Percentiles rank a stretch among this genome's conserved stretches.
These are phyloP conservation scores for Pterocarpus santalinus DNA, from an alignment of 306 rosid genomes.

Conservation along the genomic window DNA sequence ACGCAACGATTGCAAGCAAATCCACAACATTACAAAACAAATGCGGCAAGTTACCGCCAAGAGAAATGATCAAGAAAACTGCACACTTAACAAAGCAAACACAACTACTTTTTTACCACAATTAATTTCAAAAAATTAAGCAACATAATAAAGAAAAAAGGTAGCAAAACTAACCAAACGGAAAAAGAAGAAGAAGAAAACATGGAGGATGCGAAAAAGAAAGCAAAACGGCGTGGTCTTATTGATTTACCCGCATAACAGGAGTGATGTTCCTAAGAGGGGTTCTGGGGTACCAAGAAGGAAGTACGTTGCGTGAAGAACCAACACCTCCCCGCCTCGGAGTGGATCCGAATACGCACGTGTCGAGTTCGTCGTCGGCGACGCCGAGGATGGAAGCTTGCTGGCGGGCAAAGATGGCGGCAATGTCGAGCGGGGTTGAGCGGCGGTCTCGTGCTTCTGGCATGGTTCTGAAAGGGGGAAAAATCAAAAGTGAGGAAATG, in stretches of 20 bases:
- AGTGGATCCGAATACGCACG: background rate
- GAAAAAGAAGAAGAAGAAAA: background rate
- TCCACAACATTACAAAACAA: too few species aligned
- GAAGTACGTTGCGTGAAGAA: too few species aligned
- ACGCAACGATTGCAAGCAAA: background rate
- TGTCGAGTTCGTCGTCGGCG: slow-evolving; percentile 34
- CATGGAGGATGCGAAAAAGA: background rate
- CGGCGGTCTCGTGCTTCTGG: slow-evolving; percentile 75
- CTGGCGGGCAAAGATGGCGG: slow-evolving; percentile 47
- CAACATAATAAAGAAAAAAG: background rate
- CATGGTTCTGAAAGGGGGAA: slow-evolving; percentile 42
- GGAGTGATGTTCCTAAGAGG: slow-evolving; percentile 77
- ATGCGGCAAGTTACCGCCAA: too few species aligned
- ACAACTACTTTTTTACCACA: background rate
- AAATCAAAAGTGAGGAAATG: background rate
- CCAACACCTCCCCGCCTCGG: background rate
- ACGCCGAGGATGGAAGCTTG: slow-evolving; percentile 39
- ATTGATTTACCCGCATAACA: slow-evolving; percentile 58
- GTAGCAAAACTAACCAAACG: background rate
- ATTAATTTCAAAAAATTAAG: too few species aligned
- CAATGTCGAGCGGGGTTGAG: slow-evolving; percentile 54
- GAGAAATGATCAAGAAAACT: too few species aligned
- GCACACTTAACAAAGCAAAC: too few species aligned
- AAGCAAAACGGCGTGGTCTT: background rate
- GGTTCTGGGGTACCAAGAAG: slow-evolving; percentile 80